Evolutionary conservation across 352 stramenopile species (phyloP), one percentile per base, ranked within the genome.

Genomic region (Globisporangium splendens): DNA sequence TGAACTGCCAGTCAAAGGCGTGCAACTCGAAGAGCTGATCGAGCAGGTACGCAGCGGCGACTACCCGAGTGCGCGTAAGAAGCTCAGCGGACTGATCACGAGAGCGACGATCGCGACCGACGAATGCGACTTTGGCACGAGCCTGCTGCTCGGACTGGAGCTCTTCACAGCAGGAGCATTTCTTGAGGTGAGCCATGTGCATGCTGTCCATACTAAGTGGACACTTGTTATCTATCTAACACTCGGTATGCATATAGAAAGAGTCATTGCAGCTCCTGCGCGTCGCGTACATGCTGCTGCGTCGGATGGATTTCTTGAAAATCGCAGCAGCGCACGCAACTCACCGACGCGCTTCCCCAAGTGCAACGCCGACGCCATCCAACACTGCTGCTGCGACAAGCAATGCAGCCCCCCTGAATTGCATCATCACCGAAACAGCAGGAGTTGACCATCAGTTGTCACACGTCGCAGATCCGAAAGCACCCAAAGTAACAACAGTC

Each of bases 111-210:
- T 89, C 31, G 79, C 77, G 17, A 85, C 69, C 59, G 79, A 89
- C 50, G 79, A 89, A 44, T 88, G 75, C 56, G 79, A 89, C 56
- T 89, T 89, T 61, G 79, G 79, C 8, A 88, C 79, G 4, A 65
- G 75, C 39, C 56, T 89, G 31, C 58, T 86, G 58, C 71, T 89
- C 14, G 79, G 79, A 20, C 58, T 89, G 3, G 77, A 89, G 46
- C 56, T 89, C 6, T 88, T 86, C 38, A 82, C 71, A 1, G 60
- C 58, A n/a, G 70, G 73, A 3, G 44, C 62, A 0, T 55, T 56
- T 42, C 68, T 85, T 5, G 67, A 86, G 69, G 77, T 81, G 46
- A 35, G 38, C 8, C 5, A 31, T 66, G 53, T 12, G 13, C 44
- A 7, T 21, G 42, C 18, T 46, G n/a, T 17, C 15, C 20, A 49